Evolutionary conservation across 768 basidiomycete genomes (phyloP), one percentile per base, ranked within the genome.

Genomic region (Tylopilus plumbeoviolaceoides): DNA sequence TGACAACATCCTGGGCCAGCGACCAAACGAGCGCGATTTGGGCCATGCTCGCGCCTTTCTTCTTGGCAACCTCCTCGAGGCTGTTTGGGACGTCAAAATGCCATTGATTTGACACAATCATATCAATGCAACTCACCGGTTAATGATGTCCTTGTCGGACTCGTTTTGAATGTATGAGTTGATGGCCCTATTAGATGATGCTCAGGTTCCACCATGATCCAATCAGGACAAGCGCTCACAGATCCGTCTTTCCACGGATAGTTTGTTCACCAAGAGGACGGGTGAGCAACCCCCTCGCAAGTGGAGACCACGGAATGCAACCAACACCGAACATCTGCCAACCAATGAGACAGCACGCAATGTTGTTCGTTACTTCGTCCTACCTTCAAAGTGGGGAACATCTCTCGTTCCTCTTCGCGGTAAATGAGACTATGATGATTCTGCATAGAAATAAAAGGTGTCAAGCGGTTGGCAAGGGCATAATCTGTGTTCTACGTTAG

Each of bases 381-480:
- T 30, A 11, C 30, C 30, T 76, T 68, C 38, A 77, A 64, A 2
- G 70, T 71, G n/a, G 83, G 82, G 59, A 81, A 76, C 78, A 80
- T 79, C 59, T 80, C 79, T 20, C 69, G 73, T 59, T 81, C 83
- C 61, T 85, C 83, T 62, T 84, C 83, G 40, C 82, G 76, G 60
- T 84, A 84, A 35, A 80, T 41, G 5, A 81, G 70, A 53, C 63
- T 76, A 61, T 84, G 77, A 54, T 80, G 76, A 64, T 84, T 82
- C 64, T 84, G 83, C 83, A 84, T 84, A 9, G 78, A 78, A 66
- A 83, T 78, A 67, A 84, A 83, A 6, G 76, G 78, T 8, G 77
- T 79, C 31, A 75, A 67, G 39, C 69, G 72, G 57, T 75, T 73
- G 23, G 57, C 62, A 54, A 74, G 73, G 5, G 75, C 74, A 23